Conservation (phyloP, 768 basidiomycete genomes). For the Leccinum olivaceopallidum region DNA sequence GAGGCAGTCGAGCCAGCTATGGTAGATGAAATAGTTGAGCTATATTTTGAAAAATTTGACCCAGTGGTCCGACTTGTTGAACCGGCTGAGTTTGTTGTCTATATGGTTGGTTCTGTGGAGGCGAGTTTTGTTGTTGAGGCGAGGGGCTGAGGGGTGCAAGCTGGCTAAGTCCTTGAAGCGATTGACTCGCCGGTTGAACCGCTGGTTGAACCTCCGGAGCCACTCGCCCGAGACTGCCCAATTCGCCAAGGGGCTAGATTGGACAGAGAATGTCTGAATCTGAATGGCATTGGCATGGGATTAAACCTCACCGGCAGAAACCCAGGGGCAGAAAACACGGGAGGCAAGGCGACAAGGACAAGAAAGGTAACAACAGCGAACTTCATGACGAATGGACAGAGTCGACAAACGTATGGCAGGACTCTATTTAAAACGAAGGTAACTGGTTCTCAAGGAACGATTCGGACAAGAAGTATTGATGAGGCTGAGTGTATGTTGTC, state of each 20-base stretch:
- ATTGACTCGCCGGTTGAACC: too few species aligned
- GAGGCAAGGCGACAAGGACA: background rate
- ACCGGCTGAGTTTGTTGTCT: too few species aligned
- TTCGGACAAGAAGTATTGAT: background rate
- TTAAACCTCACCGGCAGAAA: background rate
- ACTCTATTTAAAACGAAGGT: background rate
- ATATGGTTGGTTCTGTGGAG: too few species aligned
- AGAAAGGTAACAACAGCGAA: background rate
- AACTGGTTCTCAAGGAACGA: background rate
- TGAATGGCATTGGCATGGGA: background rate
- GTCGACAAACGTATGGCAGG: too few species aligned
- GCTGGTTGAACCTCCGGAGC: too few species aligned
- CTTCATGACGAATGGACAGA: background rate
- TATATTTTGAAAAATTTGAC: too few species aligned
- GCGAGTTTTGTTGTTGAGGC: too few species aligned
- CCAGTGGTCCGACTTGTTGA: too few species aligned
- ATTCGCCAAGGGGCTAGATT: background rate
- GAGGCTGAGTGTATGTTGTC: background rate
- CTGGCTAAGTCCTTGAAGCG: background rate
- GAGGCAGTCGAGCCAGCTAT: too few species aligned
- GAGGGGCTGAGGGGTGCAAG: too few species aligned
- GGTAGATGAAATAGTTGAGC: too few species aligned
- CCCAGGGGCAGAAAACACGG: background rate
- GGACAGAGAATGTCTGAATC: background rate
- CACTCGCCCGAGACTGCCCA: background rate